Conservation (phyloP, 1,139 yeast species). For the Geotrichum fermentans region DNA sequence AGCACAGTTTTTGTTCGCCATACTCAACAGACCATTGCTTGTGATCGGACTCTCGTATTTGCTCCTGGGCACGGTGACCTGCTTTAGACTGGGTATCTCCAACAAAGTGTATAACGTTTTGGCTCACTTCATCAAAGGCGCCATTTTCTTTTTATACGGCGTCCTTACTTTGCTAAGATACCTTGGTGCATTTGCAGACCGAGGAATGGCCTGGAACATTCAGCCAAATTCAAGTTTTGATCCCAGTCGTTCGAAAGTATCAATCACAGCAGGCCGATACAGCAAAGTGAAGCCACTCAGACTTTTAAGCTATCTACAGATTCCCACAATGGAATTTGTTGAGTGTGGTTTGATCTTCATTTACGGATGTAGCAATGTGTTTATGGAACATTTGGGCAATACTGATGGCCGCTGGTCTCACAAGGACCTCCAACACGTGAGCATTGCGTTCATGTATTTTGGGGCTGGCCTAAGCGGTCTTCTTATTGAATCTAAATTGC, state of each 20-base stretch:
- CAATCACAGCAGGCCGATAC: too few relatives aligned
- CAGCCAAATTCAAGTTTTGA: conserved; percentile 33
- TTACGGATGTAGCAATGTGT: conserved; percentile 83
- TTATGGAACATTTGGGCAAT: conserved; percentile 79
- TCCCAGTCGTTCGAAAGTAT: conserved; percentile 1
- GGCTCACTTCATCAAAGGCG: conserved; percentile 96
- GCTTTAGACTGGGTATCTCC: conserved; percentile 64
- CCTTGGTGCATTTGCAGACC: conserved; percentile 68
- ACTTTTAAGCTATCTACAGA: conserved; percentile 1
- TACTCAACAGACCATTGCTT: conserved; percentile 63
- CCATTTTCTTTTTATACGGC: conserved; percentile 79
- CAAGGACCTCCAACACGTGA: conserved; percentile 89
- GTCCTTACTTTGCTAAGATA: conserved; percentile 74
- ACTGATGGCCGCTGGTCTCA: conserved; percentile 79
- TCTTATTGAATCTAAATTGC: conserved; percentile 59
- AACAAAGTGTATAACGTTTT: conserved; percentile 66
- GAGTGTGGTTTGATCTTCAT: conserved; percentile 76
- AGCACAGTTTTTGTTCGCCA: conserved; percentile 43
- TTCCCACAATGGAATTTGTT: conserved; percentile 72
- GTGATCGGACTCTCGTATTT: conserved; percentile 55
- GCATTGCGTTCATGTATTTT: conserved; percentile 89
- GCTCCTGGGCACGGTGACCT: conserved; percentile 70
- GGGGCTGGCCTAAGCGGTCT: conserved; percentile 94
- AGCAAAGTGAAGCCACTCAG: conserved; percentile 29
- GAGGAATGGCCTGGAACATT: conserved; percentile 92